Evolutionary conservation across 176 grass and related monocot genomes (phyloP).

Genomic region (Carex cristatella): DNA sequence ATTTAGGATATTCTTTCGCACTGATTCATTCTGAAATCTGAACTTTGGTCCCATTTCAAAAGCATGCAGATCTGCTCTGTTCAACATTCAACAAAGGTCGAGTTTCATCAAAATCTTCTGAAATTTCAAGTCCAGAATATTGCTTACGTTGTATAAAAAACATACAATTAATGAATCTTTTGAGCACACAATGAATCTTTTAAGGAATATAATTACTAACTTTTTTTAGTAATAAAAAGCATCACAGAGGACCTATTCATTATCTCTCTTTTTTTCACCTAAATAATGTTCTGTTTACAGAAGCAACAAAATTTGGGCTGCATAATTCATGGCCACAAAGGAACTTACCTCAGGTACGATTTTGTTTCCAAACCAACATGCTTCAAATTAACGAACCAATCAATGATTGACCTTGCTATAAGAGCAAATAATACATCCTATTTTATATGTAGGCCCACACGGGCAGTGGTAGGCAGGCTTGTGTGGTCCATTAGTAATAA

Average conservation of each 20-base stretch:
- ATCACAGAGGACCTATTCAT: too few species aligned
- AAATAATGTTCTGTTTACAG: too few species aligned
- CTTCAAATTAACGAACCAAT: constrained; percentile 5
- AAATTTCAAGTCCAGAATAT: not conserved
- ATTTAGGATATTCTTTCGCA: not conserved
- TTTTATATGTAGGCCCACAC: not conserved
- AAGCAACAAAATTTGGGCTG: too few species aligned
- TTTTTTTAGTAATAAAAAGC: too few species aligned
- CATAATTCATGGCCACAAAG: not conserved
- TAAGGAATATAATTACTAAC: too few species aligned
- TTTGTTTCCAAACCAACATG: not conserved
- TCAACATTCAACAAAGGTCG: not conserved
- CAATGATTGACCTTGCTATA: not conserved
- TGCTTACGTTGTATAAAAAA: too few species aligned
- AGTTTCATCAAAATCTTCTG: not conserved
- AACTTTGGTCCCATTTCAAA: not conserved
- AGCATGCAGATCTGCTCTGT: not conserved
- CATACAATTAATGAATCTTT: too few species aligned
- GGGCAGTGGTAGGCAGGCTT: not conserved
- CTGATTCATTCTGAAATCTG: not conserved
- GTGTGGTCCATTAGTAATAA: not conserved
- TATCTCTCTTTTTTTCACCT: too few species aligned
- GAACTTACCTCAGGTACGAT: not conserved
- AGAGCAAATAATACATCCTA: not conserved
- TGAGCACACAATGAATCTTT: too few species aligned